Conservation (phyloP, 164 flowering plant species). For the Paratinospora sagittata region DNA sequence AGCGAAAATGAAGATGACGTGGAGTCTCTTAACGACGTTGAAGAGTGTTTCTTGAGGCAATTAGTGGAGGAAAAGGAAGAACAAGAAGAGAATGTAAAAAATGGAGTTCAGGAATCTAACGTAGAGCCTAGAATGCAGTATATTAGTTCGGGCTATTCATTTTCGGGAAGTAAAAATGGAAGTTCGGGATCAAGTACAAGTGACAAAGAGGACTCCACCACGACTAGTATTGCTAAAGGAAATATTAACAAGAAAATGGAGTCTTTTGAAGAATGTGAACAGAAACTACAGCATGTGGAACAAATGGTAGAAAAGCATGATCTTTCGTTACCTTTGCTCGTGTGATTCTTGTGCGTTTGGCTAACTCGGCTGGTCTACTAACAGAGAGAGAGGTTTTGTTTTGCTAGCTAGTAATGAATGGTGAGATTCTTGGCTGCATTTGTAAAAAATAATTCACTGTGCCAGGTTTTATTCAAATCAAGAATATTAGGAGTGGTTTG, state of each 20-base stretch:
- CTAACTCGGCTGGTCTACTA: slow-evolving; percentile 5
- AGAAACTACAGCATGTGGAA: slow-evolving; percentile 8
- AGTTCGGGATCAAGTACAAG: slow-evolving; percentile 37
- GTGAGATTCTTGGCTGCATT: slow-evolving; percentile 11
- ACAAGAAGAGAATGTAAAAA: slow-evolving; percentile 10
- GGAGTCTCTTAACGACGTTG: slow-evolving; percentile 45
- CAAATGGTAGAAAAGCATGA: slow-evolving; percentile 28
- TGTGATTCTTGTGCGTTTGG: neutral
- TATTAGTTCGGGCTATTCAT: neutral
- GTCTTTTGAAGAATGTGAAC: slow-evolving; percentile 16
- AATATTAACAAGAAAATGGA: slow-evolving; percentile 8
- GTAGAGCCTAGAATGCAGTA: slow-evolving; percentile 16
- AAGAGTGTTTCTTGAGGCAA: slow-evolving; percentile 64
- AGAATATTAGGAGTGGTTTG: slow-evolving; percentile 20
- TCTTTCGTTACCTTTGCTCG: slow-evolving; percentile 13
- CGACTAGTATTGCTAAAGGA: slow-evolving; percentile 17
- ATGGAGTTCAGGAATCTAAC: slow-evolving; percentile 18
- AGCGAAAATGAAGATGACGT: slow-evolving; percentile 41
- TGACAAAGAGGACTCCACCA: slow-evolving; percentile 34
- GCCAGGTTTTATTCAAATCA: too few relatives aligned
- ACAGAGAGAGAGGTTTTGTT: neutral
- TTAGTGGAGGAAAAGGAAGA: slow-evolving; percentile 34
- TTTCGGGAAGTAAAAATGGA: slow-evolving; percentile 41
- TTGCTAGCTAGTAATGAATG: neutral
- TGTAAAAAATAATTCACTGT: slow-evolving; percentile 43